Evolutionary conservation across 371 early-diverging fungal species (phyloP).

Genomic region (Zychaea mexicana): DNA sequence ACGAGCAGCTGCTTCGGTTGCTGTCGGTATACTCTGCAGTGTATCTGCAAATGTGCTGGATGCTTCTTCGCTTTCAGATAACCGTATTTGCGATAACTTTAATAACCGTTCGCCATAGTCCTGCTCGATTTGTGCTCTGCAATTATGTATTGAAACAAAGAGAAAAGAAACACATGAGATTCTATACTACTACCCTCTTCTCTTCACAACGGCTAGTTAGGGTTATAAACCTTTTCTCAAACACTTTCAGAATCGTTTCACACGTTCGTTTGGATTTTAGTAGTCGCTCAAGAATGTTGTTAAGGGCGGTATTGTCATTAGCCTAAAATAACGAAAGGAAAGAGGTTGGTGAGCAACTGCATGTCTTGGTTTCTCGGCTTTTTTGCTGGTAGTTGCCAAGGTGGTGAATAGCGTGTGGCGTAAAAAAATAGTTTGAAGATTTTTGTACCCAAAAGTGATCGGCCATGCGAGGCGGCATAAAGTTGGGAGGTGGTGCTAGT

Average conservation of each 20-base stretch:
- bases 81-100: conserved; percentile 22
- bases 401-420: background rate
- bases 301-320: conserved; percentile 7
- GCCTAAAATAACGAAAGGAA: background rate
- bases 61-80: conserved; percentile 22
- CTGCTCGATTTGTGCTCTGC: conserved; percentile 29
- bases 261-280: conserved; percentile 8
- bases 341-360: background rate
- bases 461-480: background rate
- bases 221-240: conserved; percentile 11
- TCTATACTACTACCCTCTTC: background rate
- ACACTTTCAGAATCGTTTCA: conserved; percentile 9
- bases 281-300: conserved; percentile 9
- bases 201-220: background rate
- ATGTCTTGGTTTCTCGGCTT: background rate
- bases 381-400: background rate
- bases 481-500: background rate
- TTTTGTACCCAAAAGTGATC: conserved; percentile 6
- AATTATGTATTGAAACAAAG: background rate
- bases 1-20: conserved; percentile 28
- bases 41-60: conserved; percentile 23
- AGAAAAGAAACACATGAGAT: background rate
- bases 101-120: conserved; percentile 25
- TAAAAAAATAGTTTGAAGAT: background rate
- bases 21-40: conserved; percentile 21